Evolutionary conservation across 192 early-diverging fungal genomes (phyloP), one percentile per base, ranked within the genome.

Genomic region (Geranomyces michiganensis): DNA sequence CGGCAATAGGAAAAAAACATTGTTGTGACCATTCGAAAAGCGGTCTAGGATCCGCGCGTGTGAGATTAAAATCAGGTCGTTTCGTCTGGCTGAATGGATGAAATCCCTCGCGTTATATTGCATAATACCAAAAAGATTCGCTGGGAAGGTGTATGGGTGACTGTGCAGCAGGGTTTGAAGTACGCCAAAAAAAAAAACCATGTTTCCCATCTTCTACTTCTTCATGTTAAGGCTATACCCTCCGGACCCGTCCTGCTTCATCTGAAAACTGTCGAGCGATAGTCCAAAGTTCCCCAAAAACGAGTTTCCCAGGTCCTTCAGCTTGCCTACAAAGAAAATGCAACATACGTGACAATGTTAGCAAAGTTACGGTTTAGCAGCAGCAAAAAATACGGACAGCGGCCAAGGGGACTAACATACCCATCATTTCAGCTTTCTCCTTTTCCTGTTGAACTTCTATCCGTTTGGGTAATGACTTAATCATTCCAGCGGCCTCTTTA

Each of bases 261-360:
- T 82, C 53, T 91, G 78, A 66, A 93, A 93, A 46, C 88, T 89
- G 61, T 92, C 80, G 13, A 87, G 82, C 15, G 89, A 90, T 47
- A 93, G 58, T 14, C 91, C 91, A 73, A 93, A 88, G 21, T 83
- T 87, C n/a, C 91, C 91, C 27, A 93, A 70, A 14, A 93, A 59
- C 9, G 79, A 80, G 55, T 93, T 91, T 0, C 91, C 91, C 41
- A 93, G 72, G 31, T 87, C 81, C 70, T 93, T 93, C 13, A 93
- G 77, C 69, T 93, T 90, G 12, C 67, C 77, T 75, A 31, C 0
- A 19, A 14, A 33, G 27, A 0, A 8, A 24, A 24, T 6, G 53
- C 33, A 70, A 19, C 8, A n/a, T n/a, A n/a, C n/a, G n/a, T n/a
- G n/a, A n/a, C n/a, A n/a, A n/a, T n/a, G n/a, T n/a, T n/a, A n/a